Evolutionary conservation across 2,329 filamentous ascomycete species (phyloP).

Genomic region (Xylariales sp.): DNA sequence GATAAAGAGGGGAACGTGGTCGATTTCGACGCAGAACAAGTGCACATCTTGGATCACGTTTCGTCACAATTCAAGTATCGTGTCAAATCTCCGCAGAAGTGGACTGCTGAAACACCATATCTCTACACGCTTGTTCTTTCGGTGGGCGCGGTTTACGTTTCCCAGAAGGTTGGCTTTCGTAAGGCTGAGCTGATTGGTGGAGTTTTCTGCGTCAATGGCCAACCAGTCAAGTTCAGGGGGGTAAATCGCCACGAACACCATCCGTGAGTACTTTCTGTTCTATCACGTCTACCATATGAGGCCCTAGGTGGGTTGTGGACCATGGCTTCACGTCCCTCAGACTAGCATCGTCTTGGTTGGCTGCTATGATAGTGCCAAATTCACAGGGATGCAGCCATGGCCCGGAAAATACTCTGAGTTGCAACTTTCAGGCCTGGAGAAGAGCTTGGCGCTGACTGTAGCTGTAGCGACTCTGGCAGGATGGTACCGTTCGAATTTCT

Average conservation of each 20-base stretch:
- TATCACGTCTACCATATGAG: no score
- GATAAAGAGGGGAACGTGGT: constrained; percentile 27
- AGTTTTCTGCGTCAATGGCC: constrained; percentile 60
- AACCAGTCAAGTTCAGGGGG: constrained; percentile 59
- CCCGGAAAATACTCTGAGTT: no score
- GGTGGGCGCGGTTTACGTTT: constrained; percentile 33
- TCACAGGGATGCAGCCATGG: no score
- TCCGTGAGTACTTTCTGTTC: constrained; percentile 29
- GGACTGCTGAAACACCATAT: constrained; percentile 65
- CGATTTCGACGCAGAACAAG: constrained; percentile 19
- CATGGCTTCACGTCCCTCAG: no score
- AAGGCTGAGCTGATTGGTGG: constrained; percentile 56
- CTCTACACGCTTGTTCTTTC: constrained; percentile 49
- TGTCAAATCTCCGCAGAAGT: constrained; percentile 52
- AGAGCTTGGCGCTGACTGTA: not conserved
- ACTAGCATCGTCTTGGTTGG: no score
- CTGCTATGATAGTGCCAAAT: no score
- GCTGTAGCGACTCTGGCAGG: constrained; percentile 43
- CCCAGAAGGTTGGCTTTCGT: constrained; percentile 60
- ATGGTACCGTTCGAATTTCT: constrained; percentile 59
- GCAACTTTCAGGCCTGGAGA: not conserved
- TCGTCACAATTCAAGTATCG: constrained; percentile 31
- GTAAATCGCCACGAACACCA: constrained; percentile 70
- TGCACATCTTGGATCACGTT: constrained; percentile 28
- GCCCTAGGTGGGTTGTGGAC: no score